Percentiles rank a stretch among this genome's conserved stretches.
phyloP scores from a whole-genome alignment of 192 early-diverging fungal species.

The Geranomyces variabilis region DNA sequence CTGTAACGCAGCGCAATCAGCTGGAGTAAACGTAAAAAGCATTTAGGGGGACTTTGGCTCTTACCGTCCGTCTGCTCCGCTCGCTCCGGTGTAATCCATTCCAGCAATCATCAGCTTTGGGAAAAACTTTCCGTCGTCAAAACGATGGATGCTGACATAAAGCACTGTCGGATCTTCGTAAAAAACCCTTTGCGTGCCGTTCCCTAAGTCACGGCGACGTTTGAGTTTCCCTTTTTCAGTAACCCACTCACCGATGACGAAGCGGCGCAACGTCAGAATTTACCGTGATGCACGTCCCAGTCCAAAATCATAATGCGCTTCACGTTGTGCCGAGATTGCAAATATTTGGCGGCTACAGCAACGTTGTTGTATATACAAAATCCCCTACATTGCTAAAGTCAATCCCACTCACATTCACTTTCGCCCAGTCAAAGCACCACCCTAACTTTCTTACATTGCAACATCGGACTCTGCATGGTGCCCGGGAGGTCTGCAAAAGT shows the following conservation, averaged over 20 bases:
- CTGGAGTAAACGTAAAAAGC: too few relatives aligned
- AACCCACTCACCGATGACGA: background rate
- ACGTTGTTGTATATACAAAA: constrained; percentile 93
- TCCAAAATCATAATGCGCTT: constrained; percentile 81
- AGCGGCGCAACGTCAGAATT: background rate
- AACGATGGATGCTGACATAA: constrained; percentile 87
- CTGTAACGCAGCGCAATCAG: constrained; percentile 36
- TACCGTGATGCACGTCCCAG: constrained; percentile 96
- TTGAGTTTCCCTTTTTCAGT: background rate
- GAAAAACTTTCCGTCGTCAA: constrained; percentile 79
- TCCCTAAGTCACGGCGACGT: constrained; percentile 55
- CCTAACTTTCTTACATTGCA: constrained; percentile 26
- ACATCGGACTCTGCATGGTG: constrained; percentile 83
- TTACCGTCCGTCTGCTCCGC: constrained; percentile 57
- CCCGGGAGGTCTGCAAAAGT: constrained; percentile 74
- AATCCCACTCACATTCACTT: background rate
- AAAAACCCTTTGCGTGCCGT: constrained; percentile 88
- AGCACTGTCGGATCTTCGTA: constrained; percentile 76
- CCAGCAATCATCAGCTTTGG: constrained; percentile 64
- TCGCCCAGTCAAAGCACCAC: background rate
- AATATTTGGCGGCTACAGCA: constrained; percentile 73
- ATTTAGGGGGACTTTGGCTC: too few relatives aligned
- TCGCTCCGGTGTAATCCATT: constrained; percentile 60
- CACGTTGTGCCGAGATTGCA: constrained; percentile 52
- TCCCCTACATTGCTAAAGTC: constrained; percentile 58